Conservation (phyloP, 2,329 filamentous ascomycete species). For the Ophiocordyceps camponoti-rufipedis region DNA sequence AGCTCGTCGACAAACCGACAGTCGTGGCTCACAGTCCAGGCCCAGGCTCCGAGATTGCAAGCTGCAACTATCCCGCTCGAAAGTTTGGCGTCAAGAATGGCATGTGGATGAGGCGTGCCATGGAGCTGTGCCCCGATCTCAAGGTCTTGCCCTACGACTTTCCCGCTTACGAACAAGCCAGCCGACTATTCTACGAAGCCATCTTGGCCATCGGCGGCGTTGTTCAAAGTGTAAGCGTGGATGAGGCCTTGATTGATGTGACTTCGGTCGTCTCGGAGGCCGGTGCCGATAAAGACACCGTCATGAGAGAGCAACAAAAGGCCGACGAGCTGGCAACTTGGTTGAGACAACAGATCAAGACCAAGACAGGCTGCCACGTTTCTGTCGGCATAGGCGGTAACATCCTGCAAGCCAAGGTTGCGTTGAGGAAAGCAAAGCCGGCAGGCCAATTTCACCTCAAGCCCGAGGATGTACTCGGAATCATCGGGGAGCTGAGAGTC, state of each 20-base stretch:
- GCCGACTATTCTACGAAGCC: constrained; percentile 68
- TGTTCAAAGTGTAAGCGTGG: constrained; percentile 92
- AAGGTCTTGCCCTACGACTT: constrained; percentile 95
- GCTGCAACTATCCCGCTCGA: constrained; percentile 87
- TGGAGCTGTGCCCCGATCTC: constrained; percentile 66
- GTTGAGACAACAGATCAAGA: constrained; percentile 53
- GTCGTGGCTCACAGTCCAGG: constrained; percentile 81
- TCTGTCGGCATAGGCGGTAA: constrained; percentile 88
- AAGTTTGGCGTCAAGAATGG: constrained; percentile 83
- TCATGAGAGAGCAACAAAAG: constrained; percentile 61
- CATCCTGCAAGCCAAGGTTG: constrained; percentile 79
- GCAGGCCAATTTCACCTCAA: constrained; percentile 82
- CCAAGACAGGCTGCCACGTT: constrained; percentile 66
- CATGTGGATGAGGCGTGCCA: constrained; percentile 96
- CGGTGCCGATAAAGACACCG: constrained; percentile 45
- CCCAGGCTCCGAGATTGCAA: constrained; percentile 83
- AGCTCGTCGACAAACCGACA: constrained; percentile 60
- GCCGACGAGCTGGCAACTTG: constrained; percentile 48
- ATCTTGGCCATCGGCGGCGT: constrained; percentile 64
- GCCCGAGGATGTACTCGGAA: constrained; percentile 57
- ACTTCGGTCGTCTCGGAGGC: constrained; percentile 51
- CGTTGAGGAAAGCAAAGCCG: constrained; percentile 80
- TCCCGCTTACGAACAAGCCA: constrained; percentile 82
- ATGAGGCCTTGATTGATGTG: constrained; percentile 81
- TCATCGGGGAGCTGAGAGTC: constrained; percentile 62